Evolutionary conservation across 257 asterid genomes (phyloP).

Genomic region (Dorcoceras hygrometricum): DNA sequence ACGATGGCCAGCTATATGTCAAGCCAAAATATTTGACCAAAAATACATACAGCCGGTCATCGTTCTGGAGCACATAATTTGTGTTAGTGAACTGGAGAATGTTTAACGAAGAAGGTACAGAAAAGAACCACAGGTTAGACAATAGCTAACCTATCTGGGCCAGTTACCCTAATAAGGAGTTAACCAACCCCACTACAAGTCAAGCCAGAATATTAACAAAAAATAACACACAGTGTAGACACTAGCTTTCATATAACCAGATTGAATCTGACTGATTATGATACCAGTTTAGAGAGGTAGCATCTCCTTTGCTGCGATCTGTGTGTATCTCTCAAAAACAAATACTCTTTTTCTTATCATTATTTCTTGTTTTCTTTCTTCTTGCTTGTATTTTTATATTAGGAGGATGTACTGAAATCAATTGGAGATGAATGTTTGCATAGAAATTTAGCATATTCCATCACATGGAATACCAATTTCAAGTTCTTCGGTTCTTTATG

Average conservation of each 20-base stretch:
- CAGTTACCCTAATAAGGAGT: too few relatives aligned
- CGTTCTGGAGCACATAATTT: background rate
- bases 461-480: too few relatives aligned
- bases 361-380: too few relatives aligned
- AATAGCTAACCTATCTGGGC: background rate
- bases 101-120: background rate
- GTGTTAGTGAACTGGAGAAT: background rate
- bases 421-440: too few relatives aligned
- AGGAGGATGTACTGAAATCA: too few relatives aligned
- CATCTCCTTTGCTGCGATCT: background rate
- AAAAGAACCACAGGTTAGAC: background rate
- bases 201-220: too few relatives aligned
- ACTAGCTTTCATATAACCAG: background rate
- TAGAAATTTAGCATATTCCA: too few relatives aligned
- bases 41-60: background rate
- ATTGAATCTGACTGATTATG: background rate
- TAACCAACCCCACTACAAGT: too few relatives aligned
- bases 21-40: too few relatives aligned
- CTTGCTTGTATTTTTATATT: too few relatives aligned
- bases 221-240: background rate
- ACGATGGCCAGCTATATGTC: background rate
- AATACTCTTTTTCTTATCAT: background rate
- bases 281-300: background rate
- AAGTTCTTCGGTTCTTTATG: too few relatives aligned
- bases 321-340: background rate